Conservation (phyloP, 2,329 filamentous ascomycete genomes). For the Endothia cerciana region DNA sequence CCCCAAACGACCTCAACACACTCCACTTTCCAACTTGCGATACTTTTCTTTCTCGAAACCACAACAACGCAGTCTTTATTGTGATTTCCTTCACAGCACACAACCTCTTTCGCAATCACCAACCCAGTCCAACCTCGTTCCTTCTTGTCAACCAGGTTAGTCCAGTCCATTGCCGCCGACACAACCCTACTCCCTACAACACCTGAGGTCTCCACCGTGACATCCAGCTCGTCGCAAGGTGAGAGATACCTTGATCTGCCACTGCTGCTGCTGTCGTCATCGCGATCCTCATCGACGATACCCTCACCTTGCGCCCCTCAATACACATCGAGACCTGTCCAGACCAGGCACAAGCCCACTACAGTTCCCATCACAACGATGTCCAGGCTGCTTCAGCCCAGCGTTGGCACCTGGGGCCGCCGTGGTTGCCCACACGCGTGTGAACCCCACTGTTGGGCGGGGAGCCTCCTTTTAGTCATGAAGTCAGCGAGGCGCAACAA, state of each 20-base stretch:
- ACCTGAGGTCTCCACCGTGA: slow-evolving; percentile 21
- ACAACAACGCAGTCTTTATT: slow-evolving; percentile 26
- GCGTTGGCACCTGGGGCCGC: slow-evolving; percentile 27
- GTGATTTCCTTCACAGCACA: slow-evolving; percentile 22
- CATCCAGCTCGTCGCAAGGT: slow-evolving; percentile 25
- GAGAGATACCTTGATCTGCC: slow-evolving; percentile 12
- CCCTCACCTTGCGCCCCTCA: slow-evolving; percentile 16
- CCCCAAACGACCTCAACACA: slow-evolving; percentile 28
- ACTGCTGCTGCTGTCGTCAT: slow-evolving; percentile 29
- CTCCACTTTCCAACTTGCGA: slow-evolving; percentile 28
- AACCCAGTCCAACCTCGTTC: slow-evolving; percentile 15
- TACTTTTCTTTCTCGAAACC: slow-evolving; percentile 17
- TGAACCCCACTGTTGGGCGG: slow-evolving; percentile 38
- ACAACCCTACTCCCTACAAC: slow-evolving; percentile 3
- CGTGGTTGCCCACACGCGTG: slow-evolving; percentile 34
- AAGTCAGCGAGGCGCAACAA: slow-evolving; percentile 37
- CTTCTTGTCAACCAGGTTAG: slow-evolving; percentile 27
- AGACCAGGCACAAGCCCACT: slow-evolving; percentile 7
- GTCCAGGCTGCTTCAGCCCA: slow-evolving; percentile 16
- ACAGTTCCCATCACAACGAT: slow-evolving; percentile 11
- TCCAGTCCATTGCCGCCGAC: slow-evolving; percentile 11
- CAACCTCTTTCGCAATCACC: slow-evolving; percentile 4
- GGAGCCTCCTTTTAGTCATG: slow-evolving; percentile 37
- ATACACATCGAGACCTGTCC: slow-evolving; percentile 9
- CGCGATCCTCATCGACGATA: slow-evolving; percentile 13